A percentile compares a stretch with the other conserved stretches of the same genome.
phyloP scores from a whole-genome alignment of 768 basidiomycete genomes.

The Boletus sensibilis region DNA sequence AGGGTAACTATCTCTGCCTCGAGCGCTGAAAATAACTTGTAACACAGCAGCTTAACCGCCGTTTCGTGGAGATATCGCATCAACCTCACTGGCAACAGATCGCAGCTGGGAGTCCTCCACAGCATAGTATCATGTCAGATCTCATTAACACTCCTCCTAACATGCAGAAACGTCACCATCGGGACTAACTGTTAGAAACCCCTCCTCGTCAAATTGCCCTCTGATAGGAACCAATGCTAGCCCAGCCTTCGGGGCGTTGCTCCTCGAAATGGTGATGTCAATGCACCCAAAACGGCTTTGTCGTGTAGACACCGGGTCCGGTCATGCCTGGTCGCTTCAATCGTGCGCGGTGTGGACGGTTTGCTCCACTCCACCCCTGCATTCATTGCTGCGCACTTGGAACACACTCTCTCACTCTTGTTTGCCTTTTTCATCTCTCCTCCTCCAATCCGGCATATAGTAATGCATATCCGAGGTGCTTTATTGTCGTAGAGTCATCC shows the following conservation, averaged over 20 bases:
- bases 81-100: background rate
- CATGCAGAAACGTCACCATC: background rate
- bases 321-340: background rate
- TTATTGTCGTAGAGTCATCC: conserved; percentile 10
- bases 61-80: background rate
- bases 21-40: background rate
- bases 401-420: background rate
- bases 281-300: background rate
- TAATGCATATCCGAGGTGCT: conserved; percentile 17
- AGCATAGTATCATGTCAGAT: background rate
- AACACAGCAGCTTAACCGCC: too few relatives aligned
- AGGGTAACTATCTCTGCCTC: too few relatives aligned
- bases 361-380: conserved; percentile 9
- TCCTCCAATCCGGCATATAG: conserved; percentile 6
- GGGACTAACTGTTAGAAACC: background rate
- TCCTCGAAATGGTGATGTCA: conserved; percentile 9
- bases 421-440: background rate
- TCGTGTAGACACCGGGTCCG: background rate
- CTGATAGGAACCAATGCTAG: conserved; percentile 1
- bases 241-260: background rate
- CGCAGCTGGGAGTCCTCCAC: background rate
- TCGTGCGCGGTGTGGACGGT: conserved; percentile 1
- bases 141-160: background rate
- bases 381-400: conserved; percentile 7
- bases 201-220: background rate